Evolutionary conservation across 2,329 filamentous ascomycete genomes (phyloP), one percentile per base, ranked within the genome.

Genomic region (Nothopassalora personata): DNA sequence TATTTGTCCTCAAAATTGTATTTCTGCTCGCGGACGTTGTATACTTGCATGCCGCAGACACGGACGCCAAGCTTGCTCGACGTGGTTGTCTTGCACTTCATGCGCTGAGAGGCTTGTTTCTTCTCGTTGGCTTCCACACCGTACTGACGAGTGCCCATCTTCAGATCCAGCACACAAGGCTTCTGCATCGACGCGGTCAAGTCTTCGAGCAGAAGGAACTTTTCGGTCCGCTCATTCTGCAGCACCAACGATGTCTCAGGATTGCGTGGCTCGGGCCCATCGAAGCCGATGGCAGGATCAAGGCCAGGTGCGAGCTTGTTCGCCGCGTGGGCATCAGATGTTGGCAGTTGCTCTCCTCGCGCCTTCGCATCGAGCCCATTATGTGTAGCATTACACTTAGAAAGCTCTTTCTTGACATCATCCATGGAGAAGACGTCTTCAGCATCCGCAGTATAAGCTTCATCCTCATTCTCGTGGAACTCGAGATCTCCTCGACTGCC

Each of bases 1-100:
- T 99, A 99, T 75, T 99, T 99, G 81, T 99, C 94, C 72, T 96
- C 89, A 71, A 97, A 99, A n/a, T 92, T 81, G 71, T 96, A 97
- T 50, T 84, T 86, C 70, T 95, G 86, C 36, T 86, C 87, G 64
- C 86, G 86, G 23, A 86, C 87, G 70, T 97, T 93, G 91, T 93
- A 99, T 1, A 96, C 91, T 73, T 99, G 94, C 77, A 99, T 87
- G 4, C 94, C 94, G 71, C 94, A 99, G 4, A 99, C 87, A 19
- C 94, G 86, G 2, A 99, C 94, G 4, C 94, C 94, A 0, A 99
- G 83, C 72, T 95, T 87, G 60, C 87, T 86, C 7, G 94, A 97
- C 0, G 94, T 99, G 0, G 94, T 99, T 63, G 84, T 87, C 64
- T 90, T 88, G 74, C 94, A 97, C 74, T 99, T 99, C 66, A 90